A percentile compares a stretch with the other conserved stretches of the same genome.
Conservation (phyloP, 495 filamentous ascomycete genomes). For the Aspergillus sparsus region DNA sequence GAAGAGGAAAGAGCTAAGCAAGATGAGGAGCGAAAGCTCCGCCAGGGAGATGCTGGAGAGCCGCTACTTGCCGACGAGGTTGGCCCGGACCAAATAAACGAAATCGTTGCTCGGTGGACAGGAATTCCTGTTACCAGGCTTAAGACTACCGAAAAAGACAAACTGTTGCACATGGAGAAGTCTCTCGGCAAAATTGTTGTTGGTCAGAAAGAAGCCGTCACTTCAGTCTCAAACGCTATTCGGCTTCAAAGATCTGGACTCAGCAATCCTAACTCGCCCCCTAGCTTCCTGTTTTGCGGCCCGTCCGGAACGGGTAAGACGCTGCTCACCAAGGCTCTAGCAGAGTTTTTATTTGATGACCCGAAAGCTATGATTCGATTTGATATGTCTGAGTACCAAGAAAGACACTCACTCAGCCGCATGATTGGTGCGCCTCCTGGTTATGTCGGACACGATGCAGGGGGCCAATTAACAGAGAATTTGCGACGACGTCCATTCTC, state of each 20-base stretch:
- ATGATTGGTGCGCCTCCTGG: slow-evolving; percentile 98
- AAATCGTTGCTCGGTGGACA: slow-evolving; percentile 94
- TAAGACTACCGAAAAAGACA: slow-evolving; percentile 95
- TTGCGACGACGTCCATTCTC: slow-evolving; percentile 94
- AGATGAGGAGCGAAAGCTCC: slow-evolving; percentile 71
- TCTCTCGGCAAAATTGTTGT: slow-evolving; percentile 79
- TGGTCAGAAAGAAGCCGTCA: slow-evolving; percentile 93
- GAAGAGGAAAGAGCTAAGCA: slow-evolving; percentile 76
- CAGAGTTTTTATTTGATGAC: slow-evolving; percentile 98
- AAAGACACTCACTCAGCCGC: slow-evolving; percentile 90
- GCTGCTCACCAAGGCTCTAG: slow-evolving; percentile 90
- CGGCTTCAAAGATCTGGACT: slow-evolving; percentile 91
- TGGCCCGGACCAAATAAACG: slow-evolving; percentile 97
- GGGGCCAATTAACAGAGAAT: slow-evolving; percentile 92
- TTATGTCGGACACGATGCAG: slow-evolving; percentile 95
- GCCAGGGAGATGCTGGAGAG: slow-evolving; percentile 55
- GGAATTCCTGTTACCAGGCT: slow-evolving; percentile 94
- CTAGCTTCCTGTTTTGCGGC: slow-evolving; percentile 97
- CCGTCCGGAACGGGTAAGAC: slow-evolving; percentile 98
- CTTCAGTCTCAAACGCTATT: slow-evolving; percentile 92
- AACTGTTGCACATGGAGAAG: slow-evolving; percentile 92
- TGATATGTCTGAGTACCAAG: slow-evolving; percentile 99
- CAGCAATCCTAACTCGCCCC: slow-evolving; percentile 90
- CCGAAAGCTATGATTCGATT: slow-evolving; percentile 97
- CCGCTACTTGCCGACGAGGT: slow-evolving; percentile 85